These are phyloP conservation scores for Amylostereum areolatum DNA, from an alignment of 1,284 basidiomycete genomes.

Conservation along the genomic window DNA sequence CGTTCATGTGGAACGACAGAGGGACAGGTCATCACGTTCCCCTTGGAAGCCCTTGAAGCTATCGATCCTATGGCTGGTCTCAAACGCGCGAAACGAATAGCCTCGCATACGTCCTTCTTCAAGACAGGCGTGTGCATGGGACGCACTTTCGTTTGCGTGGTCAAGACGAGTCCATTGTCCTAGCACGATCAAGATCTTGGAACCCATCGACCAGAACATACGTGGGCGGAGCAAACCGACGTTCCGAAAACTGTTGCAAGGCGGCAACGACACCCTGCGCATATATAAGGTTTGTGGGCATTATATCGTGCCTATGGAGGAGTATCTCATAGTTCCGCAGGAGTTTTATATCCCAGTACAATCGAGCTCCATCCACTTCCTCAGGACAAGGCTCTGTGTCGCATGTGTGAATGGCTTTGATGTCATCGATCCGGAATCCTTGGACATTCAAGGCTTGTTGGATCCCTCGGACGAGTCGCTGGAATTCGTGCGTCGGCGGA, in stretches of 20 bases:
- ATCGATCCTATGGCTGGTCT: slow-evolving; percentile 87
- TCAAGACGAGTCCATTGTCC: slow-evolving; percentile 91
- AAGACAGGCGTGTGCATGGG: slow-evolving; percentile 93
- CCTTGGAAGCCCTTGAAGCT: slow-evolving; percentile 88
- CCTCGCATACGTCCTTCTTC: slow-evolving; percentile 97
- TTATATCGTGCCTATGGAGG: background rate
- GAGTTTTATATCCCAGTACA: slow-evolving; percentile 99
- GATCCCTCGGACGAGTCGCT: slow-evolving; percentile 90
- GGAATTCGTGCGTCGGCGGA: slow-evolving; percentile 90
- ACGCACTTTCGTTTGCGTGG: slow-evolving; percentile 94
- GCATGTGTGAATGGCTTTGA: slow-evolving; percentile 99
- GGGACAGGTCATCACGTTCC: slow-evolving; percentile 94
- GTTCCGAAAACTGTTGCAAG: slow-evolving; percentile 90
- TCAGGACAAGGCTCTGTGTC: slow-evolving; percentile 97
- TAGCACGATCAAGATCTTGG: slow-evolving; percentile 97
- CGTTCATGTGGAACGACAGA: slow-evolving; percentile 40
- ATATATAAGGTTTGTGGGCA: slow-evolving; percentile 74
- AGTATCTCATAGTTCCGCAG: slow-evolving; percentile 31
- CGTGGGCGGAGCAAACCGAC: slow-evolving; percentile 86
- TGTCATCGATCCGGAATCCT: slow-evolving; percentile 95
- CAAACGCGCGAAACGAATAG: slow-evolving; percentile 92
- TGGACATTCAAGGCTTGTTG: slow-evolving; percentile 94
- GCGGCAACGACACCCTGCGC: slow-evolving; percentile 91
- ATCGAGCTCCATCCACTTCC: slow-evolving; percentile 93
- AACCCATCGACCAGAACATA: slow-evolving; percentile 89